A percentile compares a stretch with the other conserved stretches of the same genome.
Evolutionary conservation across 2,329 filamentous ascomycete genomes (phyloP).

Genomic region (Cladophialophora immunda): DNA sequence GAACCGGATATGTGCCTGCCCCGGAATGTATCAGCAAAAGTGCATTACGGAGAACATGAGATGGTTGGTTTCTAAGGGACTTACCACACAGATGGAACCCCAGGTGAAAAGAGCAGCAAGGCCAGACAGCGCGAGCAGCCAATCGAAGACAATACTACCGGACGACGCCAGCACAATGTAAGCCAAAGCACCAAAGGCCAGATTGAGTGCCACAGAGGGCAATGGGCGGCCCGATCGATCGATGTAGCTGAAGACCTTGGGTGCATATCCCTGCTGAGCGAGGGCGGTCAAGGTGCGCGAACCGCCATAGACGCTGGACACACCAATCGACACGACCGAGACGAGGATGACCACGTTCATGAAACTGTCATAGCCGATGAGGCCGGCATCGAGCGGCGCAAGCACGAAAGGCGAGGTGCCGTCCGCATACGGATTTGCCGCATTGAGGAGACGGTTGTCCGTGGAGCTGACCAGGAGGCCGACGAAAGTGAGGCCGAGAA

Average conservation of each 20-base stretch:
- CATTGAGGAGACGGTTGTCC: constrained; percentile 51
- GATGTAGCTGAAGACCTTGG: constrained; percentile 54
- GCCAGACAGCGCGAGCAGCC: constrained; percentile 70
- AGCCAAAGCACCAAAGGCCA: constrained; percentile 51
- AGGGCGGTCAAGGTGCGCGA: constrained; percentile 66
- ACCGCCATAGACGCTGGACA: constrained; percentile 65
- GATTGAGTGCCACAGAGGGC: constrained; percentile 48
- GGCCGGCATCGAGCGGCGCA: constrained; percentile 67
- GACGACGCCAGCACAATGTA: constrained; percentile 47
- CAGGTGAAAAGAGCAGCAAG: constrained; percentile 71
- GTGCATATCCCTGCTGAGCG: constrained; percentile 55
- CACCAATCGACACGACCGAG: constrained; percentile 67
- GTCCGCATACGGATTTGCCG: constrained; percentile 49
- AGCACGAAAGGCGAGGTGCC: constrained; percentile 72
- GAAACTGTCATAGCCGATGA: constrained; percentile 68
- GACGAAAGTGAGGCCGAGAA: constrained; percentile 56
- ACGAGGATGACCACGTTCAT: constrained; percentile 74
- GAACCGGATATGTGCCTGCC: constrained; percentile 81
- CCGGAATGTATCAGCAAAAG: constrained; percentile 54
- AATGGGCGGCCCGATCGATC: constrained; percentile 56
- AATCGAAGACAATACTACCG: constrained; percentile 65
- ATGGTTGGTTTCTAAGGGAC: neutral
- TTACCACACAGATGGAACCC: constrained; percentile 66
- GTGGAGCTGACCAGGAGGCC: constrained; percentile 55
- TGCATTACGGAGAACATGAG: constrained; percentile 46